Base-by-base conservation (phyloP, 306 rosid species). In the Macrotyloma uniflorum region DNA sequence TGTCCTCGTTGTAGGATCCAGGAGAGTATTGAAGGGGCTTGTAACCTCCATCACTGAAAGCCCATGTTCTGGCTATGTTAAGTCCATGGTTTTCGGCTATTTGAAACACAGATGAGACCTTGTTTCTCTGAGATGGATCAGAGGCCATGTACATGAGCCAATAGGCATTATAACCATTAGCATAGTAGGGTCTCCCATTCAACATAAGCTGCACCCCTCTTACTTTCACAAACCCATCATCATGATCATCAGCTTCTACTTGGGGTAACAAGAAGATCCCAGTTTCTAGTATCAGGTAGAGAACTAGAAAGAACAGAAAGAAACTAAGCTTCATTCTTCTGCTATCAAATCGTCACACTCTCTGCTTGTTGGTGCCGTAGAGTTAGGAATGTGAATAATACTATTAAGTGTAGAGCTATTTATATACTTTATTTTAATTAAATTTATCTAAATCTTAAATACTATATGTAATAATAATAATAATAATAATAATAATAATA, bases 111-210 rank as follows among this genome's bases (percentile, higher is more conserved):
- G 93, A 88, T 16, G 97, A 66, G 1, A 96, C 91, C 36, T 90
- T 93, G 85, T 66, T 69, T 83, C 93, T 90, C 77, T 90, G 91
- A 8, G 97, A 90, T 6, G 94, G 84, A 67, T 96, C 98, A n/a
- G 98, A 85, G 28, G 94, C 98, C 47, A 88, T 11, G 69, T 82
- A 91, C 99, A 91, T 93, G 13, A 96, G 36, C 99, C 99, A 96
- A 73, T 96, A 96, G 1, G 98, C 97, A 82, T 96, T 96, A 65
- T 91, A 96, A 26, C 99, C 99, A 32, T 96, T 73, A 8, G 91
- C 97, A 69, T 96, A 93, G 64, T 68, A 93, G 5, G 98, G 96
- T 40, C 76, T 75, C 3, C 93, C 99, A 30, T 96, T 90, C 71
- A 93, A 35, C 38, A 83, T 35, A 35, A 96, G 80, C 49, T 91